phyloP scores from a whole-genome alignment of 1,284 basidiomycete genomes.

The Nidula niveotomentosa region DNA sequence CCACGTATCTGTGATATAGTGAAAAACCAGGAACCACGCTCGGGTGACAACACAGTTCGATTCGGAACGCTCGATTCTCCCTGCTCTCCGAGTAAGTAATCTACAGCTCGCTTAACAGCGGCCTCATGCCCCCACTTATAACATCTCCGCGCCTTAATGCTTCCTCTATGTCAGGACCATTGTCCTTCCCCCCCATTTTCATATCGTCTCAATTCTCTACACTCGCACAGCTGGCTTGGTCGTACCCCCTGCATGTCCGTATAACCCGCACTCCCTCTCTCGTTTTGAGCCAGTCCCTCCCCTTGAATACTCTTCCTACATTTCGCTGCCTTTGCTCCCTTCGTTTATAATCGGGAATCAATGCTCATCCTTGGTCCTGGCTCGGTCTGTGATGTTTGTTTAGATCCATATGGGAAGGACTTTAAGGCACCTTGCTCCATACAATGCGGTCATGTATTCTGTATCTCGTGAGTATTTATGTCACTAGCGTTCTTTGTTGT shows the following conservation, averaged over 20 bases:
- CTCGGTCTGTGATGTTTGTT: constrained; percentile 54
- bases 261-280: constrained; percentile 8
- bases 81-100: constrained; percentile 26
- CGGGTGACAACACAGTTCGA: constrained; percentile 27
- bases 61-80: constrained; percentile 25
- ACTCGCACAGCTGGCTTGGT: constrained; percentile 6
- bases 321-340: constrained; percentile 13
- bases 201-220: constrained; percentile 14
- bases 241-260: not conserved
- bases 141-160: constrained; percentile 22
- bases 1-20: constrained; percentile 21
- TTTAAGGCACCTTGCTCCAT: constrained; percentile 45
- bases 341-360: constrained; percentile 18
- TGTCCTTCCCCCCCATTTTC: constrained; percentile 20
- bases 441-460: constrained; percentile 53
- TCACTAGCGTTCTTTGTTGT: not conserved
- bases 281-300: constrained; percentile 2
- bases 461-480: constrained; percentile 35
- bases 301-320: constrained; percentile 12
- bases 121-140: constrained; percentile 40
- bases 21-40: constrained; percentile 22
- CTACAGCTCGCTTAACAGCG: constrained; percentile 25
- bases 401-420: constrained; percentile 41
- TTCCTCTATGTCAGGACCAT: constrained; percentile 28
- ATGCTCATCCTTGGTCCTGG: constrained; percentile 49